Evolutionary conservation across 805 yeast species (phyloP).

Genomic region (Saturnispora mendoncae): DNA sequence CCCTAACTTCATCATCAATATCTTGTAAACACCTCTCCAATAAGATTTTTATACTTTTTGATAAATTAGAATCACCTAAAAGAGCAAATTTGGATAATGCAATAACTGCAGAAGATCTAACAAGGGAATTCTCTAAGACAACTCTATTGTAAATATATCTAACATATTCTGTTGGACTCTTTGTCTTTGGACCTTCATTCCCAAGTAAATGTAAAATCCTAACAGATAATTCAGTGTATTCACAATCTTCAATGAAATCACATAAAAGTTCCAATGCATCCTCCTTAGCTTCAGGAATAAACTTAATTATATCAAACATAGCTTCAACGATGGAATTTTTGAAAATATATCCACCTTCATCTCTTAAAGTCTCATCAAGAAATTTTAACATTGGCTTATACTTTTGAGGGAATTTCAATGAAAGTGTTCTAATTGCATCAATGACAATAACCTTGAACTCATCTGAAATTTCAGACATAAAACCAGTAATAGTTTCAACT

Average conservation of each 20-base stretch:
- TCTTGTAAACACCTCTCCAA: constrained; percentile 80
- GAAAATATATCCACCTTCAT: constrained; percentile 82
- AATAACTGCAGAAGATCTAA: constrained; percentile 91
- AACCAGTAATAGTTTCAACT: constrained; percentile 75
- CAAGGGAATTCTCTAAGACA: constrained; percentile 89
- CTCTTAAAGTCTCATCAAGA: constrained; percentile 74
- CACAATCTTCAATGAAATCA: constrained; percentile 98
- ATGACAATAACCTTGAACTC: constrained; percentile 92
- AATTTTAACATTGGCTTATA: constrained; percentile 75
- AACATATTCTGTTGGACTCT: constrained; percentile 82
- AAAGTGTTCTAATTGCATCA: constrained; percentile 87
- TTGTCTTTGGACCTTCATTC: constrained; percentile 83
- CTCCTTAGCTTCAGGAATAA: constrained; percentile 76
- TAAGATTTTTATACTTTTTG: constrained; percentile 62
- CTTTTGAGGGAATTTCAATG: constrained; percentile 87
- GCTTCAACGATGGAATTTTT: constrained; percentile 89
- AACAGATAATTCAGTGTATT: constrained; percentile 88
- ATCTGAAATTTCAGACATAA: constrained; percentile 90
- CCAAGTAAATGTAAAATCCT: constrained; percentile 88
- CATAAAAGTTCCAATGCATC: constrained; percentile 80
- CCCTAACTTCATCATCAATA: constrained; percentile 94
- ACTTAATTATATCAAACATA: constrained; percentile 80
- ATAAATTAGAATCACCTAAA: constrained; percentile 58
- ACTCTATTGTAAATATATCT: constrained; percentile 96
- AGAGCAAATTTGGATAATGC: constrained; percentile 87